Percentiles rank a stretch among this genome's conserved stretches.
These are phyloP conservation scores for Boletus pseudo-olivaceus DNA, from an alignment of 768 basidiomycete species.

Conservation along the genomic window DNA sequence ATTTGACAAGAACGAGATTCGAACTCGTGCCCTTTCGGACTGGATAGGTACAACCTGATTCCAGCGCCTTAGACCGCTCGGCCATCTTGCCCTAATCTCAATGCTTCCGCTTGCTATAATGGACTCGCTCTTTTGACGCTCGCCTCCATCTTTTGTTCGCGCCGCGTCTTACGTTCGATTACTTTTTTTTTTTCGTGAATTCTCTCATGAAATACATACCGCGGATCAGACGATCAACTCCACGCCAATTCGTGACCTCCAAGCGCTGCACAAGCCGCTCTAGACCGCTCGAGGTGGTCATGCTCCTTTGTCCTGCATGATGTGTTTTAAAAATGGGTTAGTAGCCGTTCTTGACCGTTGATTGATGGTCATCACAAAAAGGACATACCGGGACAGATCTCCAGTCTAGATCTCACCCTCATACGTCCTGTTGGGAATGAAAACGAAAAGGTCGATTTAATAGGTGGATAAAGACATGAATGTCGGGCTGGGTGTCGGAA, in stretches of 20 bases:
- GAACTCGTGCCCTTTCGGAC: constrained; percentile 35
- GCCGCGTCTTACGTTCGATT: no score
- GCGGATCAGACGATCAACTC: no score
- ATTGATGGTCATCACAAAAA: not conserved
- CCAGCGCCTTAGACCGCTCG: constrained; percentile 62
- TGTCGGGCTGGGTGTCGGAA: not conserved
- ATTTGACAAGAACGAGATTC: constrained; percentile 37
- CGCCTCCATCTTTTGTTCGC: no score
- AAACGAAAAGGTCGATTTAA: not conserved
- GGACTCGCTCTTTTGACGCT: no score
- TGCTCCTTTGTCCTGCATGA: not conserved
- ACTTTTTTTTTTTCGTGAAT: no score
- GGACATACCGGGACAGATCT: not conserved
- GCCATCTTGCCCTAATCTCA: constrained; percentile 38
- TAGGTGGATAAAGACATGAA: not conserved
- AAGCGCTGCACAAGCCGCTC: no score
- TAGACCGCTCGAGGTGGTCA: not conserved
- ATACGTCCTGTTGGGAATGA: not conserved
- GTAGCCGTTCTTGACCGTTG: not conserved
- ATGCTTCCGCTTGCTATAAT: not conserved
- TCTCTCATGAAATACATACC: no score
- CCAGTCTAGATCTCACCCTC: not conserved
- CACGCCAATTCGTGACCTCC: no score
- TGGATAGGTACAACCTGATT: constrained; percentile 39
- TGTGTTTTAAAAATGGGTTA: not conserved